Conservation (phyloP, 2,329 filamentous ascomycete species). For the Cadophora sp. region DNA sequence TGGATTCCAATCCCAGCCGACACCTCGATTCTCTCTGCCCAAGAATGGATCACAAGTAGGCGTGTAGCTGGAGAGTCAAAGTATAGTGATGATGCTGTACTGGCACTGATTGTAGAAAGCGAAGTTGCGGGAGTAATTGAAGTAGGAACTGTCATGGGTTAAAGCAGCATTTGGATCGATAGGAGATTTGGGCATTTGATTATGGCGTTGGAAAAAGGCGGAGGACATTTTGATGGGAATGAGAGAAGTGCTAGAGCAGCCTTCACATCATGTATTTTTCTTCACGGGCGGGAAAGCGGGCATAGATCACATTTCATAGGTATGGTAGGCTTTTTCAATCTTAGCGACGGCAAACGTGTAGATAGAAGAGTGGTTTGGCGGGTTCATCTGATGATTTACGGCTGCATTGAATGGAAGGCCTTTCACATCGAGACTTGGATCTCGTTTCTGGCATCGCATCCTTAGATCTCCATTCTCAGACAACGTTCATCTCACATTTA, state of each 20-base stretch:
- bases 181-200: constrained; percentile 4
- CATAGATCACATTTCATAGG: constrained; percentile 8
- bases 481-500: not conserved
- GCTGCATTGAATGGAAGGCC: not conserved
- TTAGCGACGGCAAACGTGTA: not conserved
- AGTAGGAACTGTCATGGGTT: constrained; percentile 45
- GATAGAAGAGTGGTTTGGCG: not conserved
- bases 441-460: not conserved
- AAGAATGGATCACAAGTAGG: constrained; percentile 56
- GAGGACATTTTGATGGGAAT: constrained; percentile 8
- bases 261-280: constrained; percentile 25
- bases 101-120: constrained; percentile 55
- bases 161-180: not conserved
- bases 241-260: constrained; percentile 33
- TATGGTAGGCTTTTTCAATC: constrained; percentile 1
- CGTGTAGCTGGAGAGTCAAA: constrained; percentile 43
- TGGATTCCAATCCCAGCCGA: constrained; percentile 66
- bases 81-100: constrained; percentile 52
- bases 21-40: constrained; percentile 60
- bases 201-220: constrained; percentile 12
- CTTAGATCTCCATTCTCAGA: not conserved
- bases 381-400: constrained; percentile 16
- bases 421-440: not conserved
- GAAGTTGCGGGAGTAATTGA: constrained; percentile 59
- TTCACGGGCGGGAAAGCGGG: not conserved